These are phyloP conservation scores for Mycena amicta DNA, from an alignment of 768 basidiomycete species.

Conservation along the genomic window DNA sequence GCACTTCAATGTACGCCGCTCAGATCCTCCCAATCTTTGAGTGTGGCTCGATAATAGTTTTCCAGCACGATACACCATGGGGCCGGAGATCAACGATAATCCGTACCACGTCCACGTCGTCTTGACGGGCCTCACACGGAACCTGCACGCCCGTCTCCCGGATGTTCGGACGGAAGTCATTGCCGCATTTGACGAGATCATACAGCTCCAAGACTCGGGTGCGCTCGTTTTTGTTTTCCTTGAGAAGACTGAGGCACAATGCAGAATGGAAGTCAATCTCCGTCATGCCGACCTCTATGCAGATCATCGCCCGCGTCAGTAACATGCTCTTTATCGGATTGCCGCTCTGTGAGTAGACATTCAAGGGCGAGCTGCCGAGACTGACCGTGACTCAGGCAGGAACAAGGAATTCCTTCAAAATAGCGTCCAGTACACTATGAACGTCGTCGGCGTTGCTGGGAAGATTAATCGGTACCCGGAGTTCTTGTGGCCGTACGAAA, in stretches of 20 bases:
- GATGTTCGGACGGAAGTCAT: background rate
- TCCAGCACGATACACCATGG: background rate
- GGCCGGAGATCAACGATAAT: background rate
- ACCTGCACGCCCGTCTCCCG: constrained; percentile 2
- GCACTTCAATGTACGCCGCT: too few relatives aligned
- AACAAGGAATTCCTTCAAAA: constrained; percentile 38
- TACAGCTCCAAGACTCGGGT: too few relatives aligned
- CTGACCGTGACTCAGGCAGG: constrained; percentile 33
- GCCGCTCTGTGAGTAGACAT: constrained; percentile 42
- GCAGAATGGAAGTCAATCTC: constrained; percentile 43
- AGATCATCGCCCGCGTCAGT: constrained; percentile 41
- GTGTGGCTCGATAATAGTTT: background rate
- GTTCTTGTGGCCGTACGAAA: constrained; percentile 35
- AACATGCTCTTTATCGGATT: constrained; percentile 53
- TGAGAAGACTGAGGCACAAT: background rate
- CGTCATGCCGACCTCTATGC: constrained; percentile 26
- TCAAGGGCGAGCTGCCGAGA: background rate
- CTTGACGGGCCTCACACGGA: background rate
- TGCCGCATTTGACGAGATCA: background rate
- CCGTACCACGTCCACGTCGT: background rate
- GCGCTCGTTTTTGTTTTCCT: background rate
- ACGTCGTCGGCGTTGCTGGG: constrained; percentile 24
- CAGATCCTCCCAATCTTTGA: background rate
- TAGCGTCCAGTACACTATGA: constrained; percentile 33
- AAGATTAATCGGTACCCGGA: constrained; percentile 33